These are phyloP conservation scores for Sclerotinia subarctica DNA, from an alignment of 2,329 filamentous ascomycete species.

Conservation along the genomic window DNA sequence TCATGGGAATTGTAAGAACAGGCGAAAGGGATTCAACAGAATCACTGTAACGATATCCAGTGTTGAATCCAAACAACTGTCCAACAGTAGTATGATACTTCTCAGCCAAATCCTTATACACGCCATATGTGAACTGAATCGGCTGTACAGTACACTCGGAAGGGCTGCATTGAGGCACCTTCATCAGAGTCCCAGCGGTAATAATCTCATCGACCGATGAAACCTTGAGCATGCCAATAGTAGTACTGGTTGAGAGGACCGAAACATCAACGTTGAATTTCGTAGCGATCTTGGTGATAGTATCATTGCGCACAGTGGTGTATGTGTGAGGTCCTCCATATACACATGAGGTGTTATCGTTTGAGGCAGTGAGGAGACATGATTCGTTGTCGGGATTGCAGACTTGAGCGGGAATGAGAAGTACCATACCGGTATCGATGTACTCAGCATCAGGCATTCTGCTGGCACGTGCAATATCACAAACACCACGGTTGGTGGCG, in stretches of 20 bases:
- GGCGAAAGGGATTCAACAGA: neutral
- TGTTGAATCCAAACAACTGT: neutral
- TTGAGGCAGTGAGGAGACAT: neutral
- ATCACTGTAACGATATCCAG: neutral
- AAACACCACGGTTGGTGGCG: conserved; percentile 2
- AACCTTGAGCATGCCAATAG: neutral
- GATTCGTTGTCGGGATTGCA: neutral
- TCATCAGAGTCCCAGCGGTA: neutral
- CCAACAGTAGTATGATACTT: neutral
- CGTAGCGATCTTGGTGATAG: neutral
- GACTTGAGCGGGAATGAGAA: neutral
- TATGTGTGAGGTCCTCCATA: conserved; percentile 1
- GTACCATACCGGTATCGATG: neutral
- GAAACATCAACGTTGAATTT: conserved; percentile 7
- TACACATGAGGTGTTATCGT: neutral
- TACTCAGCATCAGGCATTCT: conserved; percentile 10
- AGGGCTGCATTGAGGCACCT: neutral
- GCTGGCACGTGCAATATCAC: conserved; percentile 1
- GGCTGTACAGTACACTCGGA: conserved; percentile 1
- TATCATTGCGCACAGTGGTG: neutral
- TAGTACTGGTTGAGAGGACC: neutral
- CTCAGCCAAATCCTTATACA: conserved; percentile 3
- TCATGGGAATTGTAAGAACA: neutral
- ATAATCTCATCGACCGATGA: neutral
- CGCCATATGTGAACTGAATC: neutral